A percentile compares a stretch with the other conserved stretches of the same genome.
Conservation (phyloP, 1,284 basidiomycete species). For the Neotropicomus parvogracilis region DNA sequence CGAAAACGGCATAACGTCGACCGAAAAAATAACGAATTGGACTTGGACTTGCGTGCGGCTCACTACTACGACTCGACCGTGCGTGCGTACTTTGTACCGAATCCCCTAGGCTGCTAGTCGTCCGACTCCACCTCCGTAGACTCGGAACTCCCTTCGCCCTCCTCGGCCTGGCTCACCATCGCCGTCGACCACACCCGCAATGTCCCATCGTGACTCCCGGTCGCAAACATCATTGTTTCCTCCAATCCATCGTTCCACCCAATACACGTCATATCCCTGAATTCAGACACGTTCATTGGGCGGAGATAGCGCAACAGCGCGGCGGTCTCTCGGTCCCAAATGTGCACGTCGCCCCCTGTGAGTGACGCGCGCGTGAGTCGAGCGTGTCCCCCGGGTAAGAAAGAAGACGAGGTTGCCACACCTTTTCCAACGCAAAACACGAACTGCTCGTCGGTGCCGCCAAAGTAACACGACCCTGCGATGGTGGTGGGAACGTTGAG, state of each 20-base stretch:
- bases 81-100: no score
- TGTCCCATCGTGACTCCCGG: constrained; percentile 70
- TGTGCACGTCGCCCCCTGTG: constrained; percentile 74
- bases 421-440: constrained; percentile 76
- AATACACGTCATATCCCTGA: constrained; percentile 69
- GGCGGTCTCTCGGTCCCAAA: constrained; percentile 77
- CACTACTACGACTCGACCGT: no score
- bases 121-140: constrained; percentile 23
- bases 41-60: no score
- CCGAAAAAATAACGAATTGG: no score
- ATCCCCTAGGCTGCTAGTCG: constrained; percentile 4
- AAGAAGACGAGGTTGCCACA: constrained; percentile 23
- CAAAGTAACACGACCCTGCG: constrained; percentile 75
- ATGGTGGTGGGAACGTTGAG: constrained; percentile 68
- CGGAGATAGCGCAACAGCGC: constrained; percentile 62
- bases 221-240: constrained; percentile 73
- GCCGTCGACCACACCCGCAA: constrained; percentile 63
- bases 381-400: no score
- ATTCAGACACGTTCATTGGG: constrained; percentile 39
- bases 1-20: no score
- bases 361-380: no score
- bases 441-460: constrained; percentile 68
- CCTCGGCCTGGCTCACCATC: neutral
- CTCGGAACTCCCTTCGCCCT: constrained; percentile 13
- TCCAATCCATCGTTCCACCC: constrained; percentile 69